Conservation (phyloP, 2,329 filamentous ascomycete species). For the Colletotrichum higginsianum region DNA sequence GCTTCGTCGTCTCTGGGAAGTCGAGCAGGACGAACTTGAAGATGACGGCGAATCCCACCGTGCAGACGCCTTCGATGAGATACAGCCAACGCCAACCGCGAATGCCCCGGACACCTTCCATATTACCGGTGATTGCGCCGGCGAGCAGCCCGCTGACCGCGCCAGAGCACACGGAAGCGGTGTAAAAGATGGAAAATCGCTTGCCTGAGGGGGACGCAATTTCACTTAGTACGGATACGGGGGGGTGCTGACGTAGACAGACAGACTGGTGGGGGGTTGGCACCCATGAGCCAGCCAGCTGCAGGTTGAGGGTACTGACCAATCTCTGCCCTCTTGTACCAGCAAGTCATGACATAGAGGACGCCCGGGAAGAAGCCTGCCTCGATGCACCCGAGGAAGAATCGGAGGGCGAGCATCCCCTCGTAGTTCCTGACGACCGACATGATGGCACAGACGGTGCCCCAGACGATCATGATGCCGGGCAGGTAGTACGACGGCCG, state of each 20-base stretch:
- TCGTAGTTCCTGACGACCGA: constrained; percentile 59
- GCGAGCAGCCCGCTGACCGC: constrained; percentile 64
- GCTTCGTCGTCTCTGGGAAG: constrained; percentile 62
- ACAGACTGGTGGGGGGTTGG: constrained; percentile 2
- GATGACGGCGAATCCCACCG: constrained; percentile 57
- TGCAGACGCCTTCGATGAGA: constrained; percentile 53
- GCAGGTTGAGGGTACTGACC: constrained; percentile 13
- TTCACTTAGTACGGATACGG: constrained; percentile 12
- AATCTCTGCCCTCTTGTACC: constrained; percentile 65
- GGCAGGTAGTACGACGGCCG: constrained; percentile 65
- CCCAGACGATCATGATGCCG: constrained; percentile 68
- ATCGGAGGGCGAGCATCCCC: constrained; percentile 61
- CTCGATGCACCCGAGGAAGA: constrained; percentile 63
- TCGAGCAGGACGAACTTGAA: constrained; percentile 63
- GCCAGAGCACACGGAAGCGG: constrained; percentile 65
- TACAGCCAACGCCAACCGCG: constrained; percentile 65
- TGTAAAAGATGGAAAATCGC: constrained; percentile 67
- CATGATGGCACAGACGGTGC: constrained; percentile 63
- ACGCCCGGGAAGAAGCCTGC: constrained; percentile 63
- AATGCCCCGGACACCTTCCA: constrained; percentile 60
- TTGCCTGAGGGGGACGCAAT: constrained; percentile 54
- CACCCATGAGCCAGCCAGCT: background rate
- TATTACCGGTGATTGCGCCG: constrained; percentile 59
- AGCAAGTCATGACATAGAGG: constrained; percentile 63
- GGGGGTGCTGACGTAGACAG: constrained; percentile 6